Evolutionary conservation across 2,329 filamentous ascomycete genomes (phyloP), one percentile per base, ranked within the genome.

Genomic region (Fusarium veterinarium): DNA sequence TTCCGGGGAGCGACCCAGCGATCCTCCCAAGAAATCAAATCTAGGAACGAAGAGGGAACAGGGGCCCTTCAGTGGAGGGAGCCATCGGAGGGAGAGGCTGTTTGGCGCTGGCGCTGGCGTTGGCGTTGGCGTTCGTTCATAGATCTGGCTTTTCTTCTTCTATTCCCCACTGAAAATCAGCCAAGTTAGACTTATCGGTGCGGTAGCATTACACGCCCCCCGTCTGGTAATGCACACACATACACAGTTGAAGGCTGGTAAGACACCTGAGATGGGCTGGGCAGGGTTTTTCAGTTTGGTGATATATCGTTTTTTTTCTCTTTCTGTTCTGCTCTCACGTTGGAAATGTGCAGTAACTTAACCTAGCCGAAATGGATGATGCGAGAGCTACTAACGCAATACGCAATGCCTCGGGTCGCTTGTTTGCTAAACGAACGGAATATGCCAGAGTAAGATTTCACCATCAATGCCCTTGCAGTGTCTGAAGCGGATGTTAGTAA

Each of bases 1-100:
- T 64, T 72, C 72, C 72, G 55, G 68, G 63, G 67, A 57, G 60
- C 37, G 49, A 69, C 51, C 49, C 68, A 69, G 45, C 68, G 72
- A 72, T 67, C 59, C 67, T 71, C 56, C 60, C 67, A 49, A 52
- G 53, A 67, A 67, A 71, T 56, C 71, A 67, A 67, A 71, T 56
- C 67, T 71, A 71, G 71, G 67, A 66, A 62, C 71, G 31, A 40
- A 41, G 57, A 42, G 38, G 37, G 60, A 37, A 40, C 37, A 35
- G 20, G 20, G 62, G 30, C 30, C n/a, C 31, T 16, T 31, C 53
- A 65, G 66, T 49, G 57, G 60, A 53, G 45, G n/a, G 30, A 35
- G 30, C 52, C 19, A 35, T 25, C 35, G 53, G 53, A 48, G 53
- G 41, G 53, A 35, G 53, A 35, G 30, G 30, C 30, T 17, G n/a